Evolutionary conservation across 2,329 filamentous ascomycete genomes (phyloP), one percentile per base, ranked within the genome.

Genomic region (Trichophaea hybrida): DNA sequence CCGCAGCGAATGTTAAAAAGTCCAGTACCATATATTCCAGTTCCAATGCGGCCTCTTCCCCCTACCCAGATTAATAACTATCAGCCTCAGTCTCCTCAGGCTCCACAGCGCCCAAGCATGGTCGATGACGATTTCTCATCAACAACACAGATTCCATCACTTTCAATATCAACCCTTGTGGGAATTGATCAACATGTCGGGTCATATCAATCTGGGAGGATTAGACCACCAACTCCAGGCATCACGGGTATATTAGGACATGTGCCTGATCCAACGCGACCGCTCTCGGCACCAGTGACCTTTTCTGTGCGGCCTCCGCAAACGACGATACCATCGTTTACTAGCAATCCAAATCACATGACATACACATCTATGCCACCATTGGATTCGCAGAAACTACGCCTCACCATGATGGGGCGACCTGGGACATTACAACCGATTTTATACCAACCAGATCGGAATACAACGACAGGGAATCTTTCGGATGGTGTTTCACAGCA

Each of bases 271-370:
- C 59, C 66, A 43, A 59, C 65, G 24, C 55, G 63, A 13, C 59
- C 60, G n/a, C 64, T 64, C 43, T 66, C 72, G 35, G 62, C 63
- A 37, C 64, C 61, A n/a, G 59, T 59, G 55, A 55, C 58, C 48
- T 72, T 76, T 61, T 74, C 74, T 63, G 76, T 74, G 64, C 76
- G 76, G 57, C 75, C 88, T 65, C 84, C 88, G 71, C 77, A 88
- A 64, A 89, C 88, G 49, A 75, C 81, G 60, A 79, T 84, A 40
- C 86, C 88, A 52, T 82, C 84, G 62, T 75, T 75, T 49, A 75
- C 78, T 62, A 78, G 80, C 60, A 77, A 34, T 60, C 59, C 13
- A 38, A 35, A n/a, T 32, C 58, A 12, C 32, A 51, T 31, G 55
- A 53, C 51, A 17, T 61, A 3, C 49, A 56, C 49, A 50, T 52